Evolutionary conservation across 176 grass and related monocot species (phyloP).

Genomic region (Dendrocalamus sinicus): DNA sequence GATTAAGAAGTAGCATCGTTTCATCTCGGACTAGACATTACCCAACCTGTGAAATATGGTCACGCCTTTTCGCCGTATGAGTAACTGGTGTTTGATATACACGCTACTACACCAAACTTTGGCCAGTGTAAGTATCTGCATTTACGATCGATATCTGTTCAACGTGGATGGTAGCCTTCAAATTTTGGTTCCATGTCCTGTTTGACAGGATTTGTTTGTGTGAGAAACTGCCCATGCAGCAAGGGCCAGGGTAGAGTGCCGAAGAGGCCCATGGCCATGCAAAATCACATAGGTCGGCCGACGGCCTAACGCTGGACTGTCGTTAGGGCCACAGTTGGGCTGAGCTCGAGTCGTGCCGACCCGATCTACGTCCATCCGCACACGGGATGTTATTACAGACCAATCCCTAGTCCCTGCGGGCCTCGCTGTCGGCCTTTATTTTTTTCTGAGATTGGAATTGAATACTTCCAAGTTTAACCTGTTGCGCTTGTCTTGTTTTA

Average conservation of each 20-base stretch:
- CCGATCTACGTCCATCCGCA: neutral
- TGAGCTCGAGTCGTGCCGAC: neutral
- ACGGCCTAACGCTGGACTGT: neutral
- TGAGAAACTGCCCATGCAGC: neutral
- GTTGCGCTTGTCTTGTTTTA: neutral
- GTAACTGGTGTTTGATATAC: neutral
- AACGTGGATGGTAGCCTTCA: too few relatives aligned
- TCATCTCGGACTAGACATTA: neutral
- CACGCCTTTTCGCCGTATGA: neutral
- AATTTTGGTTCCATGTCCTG: neutral
- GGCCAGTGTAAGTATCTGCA: neutral
- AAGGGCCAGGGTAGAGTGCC: neutral
- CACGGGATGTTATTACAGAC: neutral
- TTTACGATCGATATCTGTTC: neutral
- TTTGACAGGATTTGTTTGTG: neutral
- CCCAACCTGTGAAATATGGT: neutral
- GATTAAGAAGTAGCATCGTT: neutral
- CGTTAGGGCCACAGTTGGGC: neutral
- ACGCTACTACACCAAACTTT: neutral
- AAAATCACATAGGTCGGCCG: neutral
- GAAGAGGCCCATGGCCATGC: neutral
- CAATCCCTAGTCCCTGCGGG: neutral
- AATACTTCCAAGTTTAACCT: neutral
- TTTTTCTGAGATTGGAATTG: neutral
- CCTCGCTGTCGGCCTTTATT: neutral